Percentiles rank a stretch among this genome's conserved stretches.
Evolutionary conservation across 768 basidiomycete species (phyloP).

Genomic region (Mycena crocata): DNA sequence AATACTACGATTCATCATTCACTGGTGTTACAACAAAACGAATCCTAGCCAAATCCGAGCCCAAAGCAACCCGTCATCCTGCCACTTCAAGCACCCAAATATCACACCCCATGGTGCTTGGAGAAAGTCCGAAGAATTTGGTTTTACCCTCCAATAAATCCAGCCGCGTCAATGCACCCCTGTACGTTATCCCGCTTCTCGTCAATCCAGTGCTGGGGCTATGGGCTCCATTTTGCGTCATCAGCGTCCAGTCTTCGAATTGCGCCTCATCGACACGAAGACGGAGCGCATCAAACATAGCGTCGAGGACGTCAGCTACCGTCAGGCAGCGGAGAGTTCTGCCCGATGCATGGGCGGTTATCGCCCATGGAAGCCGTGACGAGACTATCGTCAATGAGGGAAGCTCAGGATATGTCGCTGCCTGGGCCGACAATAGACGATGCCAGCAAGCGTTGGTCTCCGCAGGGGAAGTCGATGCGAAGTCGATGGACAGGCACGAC

Average conservation of each 20-base stretch:
- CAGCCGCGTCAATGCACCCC: constrained; percentile 19
- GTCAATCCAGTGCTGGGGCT: too few species aligned
- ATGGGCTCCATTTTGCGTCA: constrained; percentile 7
- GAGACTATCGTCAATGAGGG: constrained; percentile 31
- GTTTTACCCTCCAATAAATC: constrained; percentile 29
- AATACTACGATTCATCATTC: too few species aligned
- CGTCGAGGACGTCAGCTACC: constrained; percentile 25
- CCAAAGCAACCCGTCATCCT: too few species aligned
- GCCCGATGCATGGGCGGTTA: constrained; percentile 33
- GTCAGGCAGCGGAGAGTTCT: constrained; percentile 19
- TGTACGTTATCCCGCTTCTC: too few species aligned
- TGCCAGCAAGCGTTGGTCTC: constrained; percentile 15
- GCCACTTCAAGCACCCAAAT: constrained; percentile 18
- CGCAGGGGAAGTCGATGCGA: not conserved
- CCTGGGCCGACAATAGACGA: not conserved
- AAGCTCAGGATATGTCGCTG: constrained; percentile 27
- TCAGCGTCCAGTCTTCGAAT: constrained; percentile 8
- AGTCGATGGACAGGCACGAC: not conserved
- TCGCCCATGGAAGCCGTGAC: constrained; percentile 25
- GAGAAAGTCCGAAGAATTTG: constrained; percentile 22
- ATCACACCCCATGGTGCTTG: constrained; percentile 23
- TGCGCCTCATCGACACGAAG: constrained; percentile 12
- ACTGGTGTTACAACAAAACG: too few species aligned
- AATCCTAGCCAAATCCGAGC: too few species aligned
- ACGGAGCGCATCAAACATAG: constrained; percentile 18